A percentile compares a stretch with the other conserved stretches of the same genome.
Evolutionary conservation across 352 stramenopile genomes (phyloP).

Genomic region (Globisporangium orthogonon): DNA sequence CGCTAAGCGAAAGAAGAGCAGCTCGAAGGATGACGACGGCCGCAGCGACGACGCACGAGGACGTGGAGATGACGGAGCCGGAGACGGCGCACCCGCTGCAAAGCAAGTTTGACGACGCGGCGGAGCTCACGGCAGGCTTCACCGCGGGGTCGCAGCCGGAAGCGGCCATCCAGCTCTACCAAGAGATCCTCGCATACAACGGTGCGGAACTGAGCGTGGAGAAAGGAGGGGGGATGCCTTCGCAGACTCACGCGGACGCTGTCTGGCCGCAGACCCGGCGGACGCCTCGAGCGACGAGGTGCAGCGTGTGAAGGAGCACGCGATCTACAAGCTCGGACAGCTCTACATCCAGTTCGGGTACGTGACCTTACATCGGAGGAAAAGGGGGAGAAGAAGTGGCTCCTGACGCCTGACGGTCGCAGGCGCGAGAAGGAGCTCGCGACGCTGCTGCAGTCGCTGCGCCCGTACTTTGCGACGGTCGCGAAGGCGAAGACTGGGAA

Average conservation of each 20-base stretch:
- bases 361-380: not conserved
- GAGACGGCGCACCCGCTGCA: slow-evolving; percentile 70
- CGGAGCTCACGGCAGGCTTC: slow-evolving; percentile 40
- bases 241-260: too few relatives aligned
- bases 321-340: slow-evolving; percentile 93
- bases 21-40: slow-evolving; percentile 7
- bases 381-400: not conserved
- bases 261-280: slow-evolving; percentile 25
- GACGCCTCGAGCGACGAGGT: slow-evolving; percentile 66
- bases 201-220: not conserved
- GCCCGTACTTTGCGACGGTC: slow-evolving; percentile 93
- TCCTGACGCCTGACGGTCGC: not conserved
- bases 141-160: slow-evolving; percentile 29
- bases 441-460: slow-evolving; percentile 79
- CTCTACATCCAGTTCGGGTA: slow-evolving; percentile 87
- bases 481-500: slow-evolving; percentile 98
- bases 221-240: not conserved
- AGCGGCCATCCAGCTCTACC: slow-evolving; percentile 48
- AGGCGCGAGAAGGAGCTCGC: slow-evolving; percentile 82
- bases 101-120: slow-evolving; percentile 65
- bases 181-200: slow-evolving; percentile 71
- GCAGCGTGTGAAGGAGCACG: slow-evolving; percentile 92
- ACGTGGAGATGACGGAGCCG: slow-evolving; percentile 71
- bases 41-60: slow-evolving; percentile 11
- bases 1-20: not conserved